Percentiles rank a stretch among this genome's conserved stretches.
Evolutionary conservation across 352 stramenopile species (phyloP).

Genomic region (Pythium pyrilobum): DNA sequence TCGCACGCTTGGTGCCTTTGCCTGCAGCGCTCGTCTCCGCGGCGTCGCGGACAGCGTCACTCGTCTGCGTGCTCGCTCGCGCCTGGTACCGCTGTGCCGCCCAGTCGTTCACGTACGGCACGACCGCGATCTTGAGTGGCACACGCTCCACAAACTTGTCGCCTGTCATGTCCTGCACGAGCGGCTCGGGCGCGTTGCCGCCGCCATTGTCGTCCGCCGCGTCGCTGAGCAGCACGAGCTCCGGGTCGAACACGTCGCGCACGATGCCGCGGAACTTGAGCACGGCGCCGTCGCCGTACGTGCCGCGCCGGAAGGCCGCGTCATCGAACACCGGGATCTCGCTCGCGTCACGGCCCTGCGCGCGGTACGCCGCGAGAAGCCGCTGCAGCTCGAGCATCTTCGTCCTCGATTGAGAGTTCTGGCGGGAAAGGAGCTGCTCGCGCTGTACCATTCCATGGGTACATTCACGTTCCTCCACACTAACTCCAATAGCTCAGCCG

Average conservation of each 20-base stretch:
- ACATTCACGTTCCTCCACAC: too few species aligned
- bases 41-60: background rate
- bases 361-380: conserved; percentile 13
- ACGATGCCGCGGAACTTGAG: conserved; percentile 67
- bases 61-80: background rate
- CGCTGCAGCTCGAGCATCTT: conserved; percentile 21
- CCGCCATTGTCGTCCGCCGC: background rate
- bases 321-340: conserved; percentile 42
- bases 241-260: conserved; percentile 66
- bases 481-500: too few species aligned
- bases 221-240: conserved; percentile 47
- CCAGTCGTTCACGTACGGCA: conserved; percentile 57
- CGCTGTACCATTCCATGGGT: too few species aligned
- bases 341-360: background rate
- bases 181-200: background rate
- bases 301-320: conserved; percentile 31
- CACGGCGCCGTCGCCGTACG: conserved; percentile 47
- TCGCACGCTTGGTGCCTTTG: conserved; percentile 47
- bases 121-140: conserved; percentile 53
- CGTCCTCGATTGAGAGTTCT: background rate
- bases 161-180: conserved; percentile 6
- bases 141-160: conserved; percentile 55
- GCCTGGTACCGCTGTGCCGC: conserved; percentile 28
- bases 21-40: background rate
- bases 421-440: conserved; percentile 13